These are phyloP conservation scores for Ceriops tagal DNA, from an alignment of 345 rosid genomes.

Conservation along the genomic window DNA sequence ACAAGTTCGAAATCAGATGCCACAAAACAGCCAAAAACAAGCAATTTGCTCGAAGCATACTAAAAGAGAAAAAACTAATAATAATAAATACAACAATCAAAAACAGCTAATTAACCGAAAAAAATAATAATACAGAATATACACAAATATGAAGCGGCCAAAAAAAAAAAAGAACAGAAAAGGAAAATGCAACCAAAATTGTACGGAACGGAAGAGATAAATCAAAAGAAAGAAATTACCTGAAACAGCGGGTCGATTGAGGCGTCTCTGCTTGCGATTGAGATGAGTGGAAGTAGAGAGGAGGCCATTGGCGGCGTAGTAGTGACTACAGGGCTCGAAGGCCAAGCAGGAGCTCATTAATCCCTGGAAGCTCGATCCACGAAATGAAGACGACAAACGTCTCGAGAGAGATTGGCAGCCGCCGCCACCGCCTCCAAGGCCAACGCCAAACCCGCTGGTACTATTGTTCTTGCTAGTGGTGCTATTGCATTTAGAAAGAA, in stretches of 20 bases:
- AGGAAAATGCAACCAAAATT: neutral
- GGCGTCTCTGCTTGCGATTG: constrained; percentile 15
- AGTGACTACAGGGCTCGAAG: constrained; percentile 64
- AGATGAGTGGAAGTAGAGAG: constrained; percentile 33
- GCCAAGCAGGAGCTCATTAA: constrained; percentile 58
- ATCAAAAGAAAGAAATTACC: constrained; percentile 14
- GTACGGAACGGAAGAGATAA: neutral
- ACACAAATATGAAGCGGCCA: neutral
- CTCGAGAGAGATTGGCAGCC: constrained; percentile 1
- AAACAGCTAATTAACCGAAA: neutral
- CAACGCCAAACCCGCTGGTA: neutral
- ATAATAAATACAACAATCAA: neutral
- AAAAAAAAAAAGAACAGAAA: neutral
- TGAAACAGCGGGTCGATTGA: constrained; percentile 16
- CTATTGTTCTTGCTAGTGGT: neutral
- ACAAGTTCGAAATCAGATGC: neutral
- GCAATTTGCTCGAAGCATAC: neutral
- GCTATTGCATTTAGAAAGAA: constrained; percentile 27
- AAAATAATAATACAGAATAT: neutral
- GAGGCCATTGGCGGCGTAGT: constrained; percentile 42
- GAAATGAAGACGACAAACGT: constrained; percentile 27
- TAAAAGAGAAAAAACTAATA: neutral
- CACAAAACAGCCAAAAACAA: neutral
- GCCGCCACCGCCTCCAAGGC: constrained; percentile 8
- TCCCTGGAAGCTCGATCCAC: constrained; percentile 50